A percentile compares a stretch with the other conserved stretches of the same genome.
Conservation (phyloP, 2,329 filamentous ascomycete species). For the Thermothelomyces thermophilus region DNA sequence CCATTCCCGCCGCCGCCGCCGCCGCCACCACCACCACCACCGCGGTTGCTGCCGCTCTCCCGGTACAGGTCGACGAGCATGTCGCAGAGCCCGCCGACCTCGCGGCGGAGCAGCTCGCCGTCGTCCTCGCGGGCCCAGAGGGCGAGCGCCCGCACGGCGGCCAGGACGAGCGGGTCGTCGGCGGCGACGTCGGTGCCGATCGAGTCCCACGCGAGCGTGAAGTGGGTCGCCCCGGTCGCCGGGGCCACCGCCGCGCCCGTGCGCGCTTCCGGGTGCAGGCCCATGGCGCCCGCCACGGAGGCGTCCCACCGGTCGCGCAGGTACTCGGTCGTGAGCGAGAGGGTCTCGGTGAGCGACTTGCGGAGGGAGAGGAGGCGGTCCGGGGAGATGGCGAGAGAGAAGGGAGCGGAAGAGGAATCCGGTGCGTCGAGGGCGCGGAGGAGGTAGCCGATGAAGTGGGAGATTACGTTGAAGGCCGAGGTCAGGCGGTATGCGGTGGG, state of each 20-base stretch:
- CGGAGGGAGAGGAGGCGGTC: slow-evolving; percentile 57
- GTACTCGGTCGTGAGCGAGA: slow-evolving; percentile 58
- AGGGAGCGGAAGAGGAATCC: slow-evolving; percentile 24
- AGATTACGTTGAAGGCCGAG: slow-evolving; percentile 56
- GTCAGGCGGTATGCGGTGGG: slow-evolving; percentile 47
- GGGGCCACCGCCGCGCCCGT: slow-evolving; percentile 37
- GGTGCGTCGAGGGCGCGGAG: slow-evolving; percentile 46
- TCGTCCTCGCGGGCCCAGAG: slow-evolving; percentile 67
- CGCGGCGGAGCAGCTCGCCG: slow-evolving; percentile 48
- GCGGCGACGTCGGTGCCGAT: slow-evolving; percentile 39
- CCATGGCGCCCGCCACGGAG: slow-evolving; percentile 54
- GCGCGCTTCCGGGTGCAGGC: slow-evolving; percentile 53
- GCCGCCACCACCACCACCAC: too few species aligned
- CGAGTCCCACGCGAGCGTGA: slow-evolving; percentile 54
- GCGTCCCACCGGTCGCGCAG: slow-evolving; percentile 65
- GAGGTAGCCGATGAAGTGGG: slow-evolving; percentile 53
- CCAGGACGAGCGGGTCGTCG: slow-evolving; percentile 53
- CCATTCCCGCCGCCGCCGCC: neutral
- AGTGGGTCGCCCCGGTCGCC: slow-evolving; percentile 23
- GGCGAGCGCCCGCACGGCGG: slow-evolving; percentile 50
- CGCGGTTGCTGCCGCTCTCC: slow-evolving; percentile 17
- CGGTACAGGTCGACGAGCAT: slow-evolving; percentile 59
- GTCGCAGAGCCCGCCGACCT: slow-evolving; percentile 54
- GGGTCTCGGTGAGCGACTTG: slow-evolving; percentile 54
- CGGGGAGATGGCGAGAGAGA: slow-evolving; percentile 48